Evolutionary conservation across 768 basidiomycete species (phyloP).

Genomic region (Phanerochaete sordida): DNA sequence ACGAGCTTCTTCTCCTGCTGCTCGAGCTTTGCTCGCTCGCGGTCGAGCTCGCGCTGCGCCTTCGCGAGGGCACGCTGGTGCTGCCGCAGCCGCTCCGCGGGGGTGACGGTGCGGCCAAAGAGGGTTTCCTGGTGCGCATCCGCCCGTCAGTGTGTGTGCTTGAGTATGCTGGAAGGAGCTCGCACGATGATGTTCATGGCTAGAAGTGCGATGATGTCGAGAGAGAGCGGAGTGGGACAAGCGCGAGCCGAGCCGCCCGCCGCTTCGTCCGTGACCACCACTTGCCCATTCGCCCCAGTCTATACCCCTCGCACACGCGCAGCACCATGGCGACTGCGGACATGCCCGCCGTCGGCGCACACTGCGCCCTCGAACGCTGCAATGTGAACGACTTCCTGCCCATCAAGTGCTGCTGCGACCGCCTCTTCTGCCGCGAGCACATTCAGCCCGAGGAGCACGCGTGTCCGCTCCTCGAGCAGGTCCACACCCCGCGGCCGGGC

Average conservation of each 20-base stretch:
- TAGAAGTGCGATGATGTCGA: conserved; percentile 4
- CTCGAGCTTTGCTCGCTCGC: conserved; percentile 92
- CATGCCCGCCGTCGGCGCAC: conserved; percentile 55
- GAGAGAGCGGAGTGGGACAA: background rate
- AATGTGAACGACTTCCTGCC: conserved; percentile 71
- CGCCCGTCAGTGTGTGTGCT: conserved; percentile 1
- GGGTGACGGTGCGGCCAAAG: conserved; percentile 91
- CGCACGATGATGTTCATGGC: conserved; percentile 80
- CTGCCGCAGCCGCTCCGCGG: conserved; percentile 93
- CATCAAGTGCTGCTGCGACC: conserved; percentile 60
- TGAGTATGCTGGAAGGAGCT: conserved; percentile 4
- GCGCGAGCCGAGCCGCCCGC: conserved; percentile 2
- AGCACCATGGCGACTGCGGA: conserved; percentile 27
- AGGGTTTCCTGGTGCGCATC: conserved; percentile 78
- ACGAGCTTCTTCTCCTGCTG: conserved; percentile 97
- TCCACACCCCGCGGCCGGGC: background rate
- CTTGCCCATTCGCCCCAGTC: background rate
- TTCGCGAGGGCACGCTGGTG: conserved; percentile 95
- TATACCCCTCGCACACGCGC: background rate
- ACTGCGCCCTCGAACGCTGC: conserved; percentile 62
- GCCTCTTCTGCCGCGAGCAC: conserved; percentile 63
- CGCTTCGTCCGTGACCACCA: conserved; percentile 5
- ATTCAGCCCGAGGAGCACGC: conserved; percentile 55
- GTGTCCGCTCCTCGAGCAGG: conserved; percentile 35
- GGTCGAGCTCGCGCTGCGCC: conserved; percentile 96